Conservation (phyloP, 192 early-diverging fungal genomes). For the Funneliformis geosporum region DNA sequence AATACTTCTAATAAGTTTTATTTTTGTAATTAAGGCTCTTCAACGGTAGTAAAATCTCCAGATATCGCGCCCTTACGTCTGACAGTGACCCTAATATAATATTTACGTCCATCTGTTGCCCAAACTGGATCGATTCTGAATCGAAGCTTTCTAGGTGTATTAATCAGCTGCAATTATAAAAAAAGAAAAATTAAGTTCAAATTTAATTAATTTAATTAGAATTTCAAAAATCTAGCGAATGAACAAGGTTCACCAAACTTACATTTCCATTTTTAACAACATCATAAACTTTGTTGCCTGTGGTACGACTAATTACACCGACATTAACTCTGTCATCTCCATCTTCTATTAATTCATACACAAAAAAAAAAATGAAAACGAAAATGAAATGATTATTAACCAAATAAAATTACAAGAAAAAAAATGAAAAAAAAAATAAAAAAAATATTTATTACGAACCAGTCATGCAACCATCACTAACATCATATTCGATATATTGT, state of each 20-base stretch:
- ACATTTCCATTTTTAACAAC: neutral
- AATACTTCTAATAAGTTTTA: no score
- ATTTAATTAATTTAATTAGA: no score
- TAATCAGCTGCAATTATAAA: neutral
- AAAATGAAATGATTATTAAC: no score
- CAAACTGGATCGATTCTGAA: neutral
- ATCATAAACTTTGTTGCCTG: neutral
- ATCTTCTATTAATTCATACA: neutral
- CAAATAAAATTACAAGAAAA: no score
- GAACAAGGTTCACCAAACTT: neutral
- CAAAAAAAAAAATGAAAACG: no score
- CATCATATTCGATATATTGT: neutral
- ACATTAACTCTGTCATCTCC: neutral
- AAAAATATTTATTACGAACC: neutral
- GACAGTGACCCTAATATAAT: neutral
- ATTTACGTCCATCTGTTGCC: neutral
- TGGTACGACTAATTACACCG: neutral
- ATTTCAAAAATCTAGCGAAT: no score
- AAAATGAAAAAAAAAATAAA: no score
- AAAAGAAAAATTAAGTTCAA: no score
- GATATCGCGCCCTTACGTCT: neutral
- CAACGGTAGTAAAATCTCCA: neutral
- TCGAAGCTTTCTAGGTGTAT: neutral
- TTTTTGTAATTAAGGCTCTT: neutral
- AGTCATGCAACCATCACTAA: neutral